Conservation (phyloP, 257 asterid species). For the Solanum appendiculatum region DNA sequence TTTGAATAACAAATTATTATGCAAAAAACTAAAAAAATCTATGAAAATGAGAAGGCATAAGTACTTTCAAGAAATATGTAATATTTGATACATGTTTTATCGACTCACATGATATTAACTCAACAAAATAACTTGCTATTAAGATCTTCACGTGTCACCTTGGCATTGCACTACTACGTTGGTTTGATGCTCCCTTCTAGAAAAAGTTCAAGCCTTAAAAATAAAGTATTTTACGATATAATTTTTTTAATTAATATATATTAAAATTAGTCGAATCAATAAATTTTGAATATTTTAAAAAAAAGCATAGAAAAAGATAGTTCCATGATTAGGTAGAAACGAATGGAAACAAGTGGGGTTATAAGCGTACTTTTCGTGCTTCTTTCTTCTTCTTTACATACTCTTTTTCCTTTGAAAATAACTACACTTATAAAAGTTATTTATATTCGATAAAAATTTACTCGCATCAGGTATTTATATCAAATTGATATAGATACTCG, state of each 20-base stretch:
- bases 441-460: background rate
- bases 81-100: background rate
- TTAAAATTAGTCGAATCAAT: background rate
- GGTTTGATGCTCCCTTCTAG: fast-evolving
- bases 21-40: too few species aligned
- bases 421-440: background rate
- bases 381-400: background rate
- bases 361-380: background rate
- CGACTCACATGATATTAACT: background rate
- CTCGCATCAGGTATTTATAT: background rate
- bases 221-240: background rate
- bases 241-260: background rate
- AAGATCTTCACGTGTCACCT: background rate
- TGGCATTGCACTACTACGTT: background rate
- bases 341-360: background rate
- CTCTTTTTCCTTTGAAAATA: background rate
- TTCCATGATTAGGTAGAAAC: background rate
- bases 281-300: background rate
- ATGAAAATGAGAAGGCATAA: background rate
- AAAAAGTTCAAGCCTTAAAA: background rate
- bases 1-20: background rate
- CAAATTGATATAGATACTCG: background rate
- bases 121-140: background rate
- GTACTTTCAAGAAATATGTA: background rate
- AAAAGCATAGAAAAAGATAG: background rate